Base-by-base conservation (phyloP, 176 grass and related monocot genomes). In the Chloris gayana region DNA sequence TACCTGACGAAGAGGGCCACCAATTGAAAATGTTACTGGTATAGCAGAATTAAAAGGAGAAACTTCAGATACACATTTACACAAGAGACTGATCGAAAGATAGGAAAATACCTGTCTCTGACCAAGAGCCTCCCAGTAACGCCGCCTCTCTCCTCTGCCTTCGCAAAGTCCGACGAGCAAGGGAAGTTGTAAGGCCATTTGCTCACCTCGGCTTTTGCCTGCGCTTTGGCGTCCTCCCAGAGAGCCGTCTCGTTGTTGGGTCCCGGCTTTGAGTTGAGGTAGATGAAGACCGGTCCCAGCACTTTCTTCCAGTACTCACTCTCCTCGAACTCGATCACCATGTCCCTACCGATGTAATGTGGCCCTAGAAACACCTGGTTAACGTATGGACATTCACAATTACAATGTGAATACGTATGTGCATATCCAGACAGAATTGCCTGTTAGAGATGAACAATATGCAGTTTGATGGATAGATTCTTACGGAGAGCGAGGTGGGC, bases 181-280 rank as follows among this genome's bases (percentile, higher is more conserved):
- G 80, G 94, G 82, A 94, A 97, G 69, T 53, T 67, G 49, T 97
- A 97, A 0, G 94, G 94, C 94, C 94, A 97, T 29, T 68, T 93
- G 26, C 34, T 38, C 12, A 64, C 72, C 63, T 97, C 89, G 1
- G 64, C 88, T 14, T 32, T 49, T 26, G 83, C 86, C 87, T 91
- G 92, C 33, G 74, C 35, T 81, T 94, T 94, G 42, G 95, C 95
- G 50, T 94, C 89, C 35, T 83, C 27, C 92, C 92, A 97, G 14
- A 97, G 87, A 1, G 44, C 26, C 49, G 14, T 73, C 30, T 19
- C 3, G 2, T 14, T 29, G 58, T 14, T 5, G 4, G 11, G 11
- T 8, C 19, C 35, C 0, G 60, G 50, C 60, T 4, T 71, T 13
- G 95, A 97, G 78, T 97, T 94, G 51, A 92, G 79, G 70, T 94